Percentiles rank a stretch among this genome's conserved stretches.
These are phyloP conservation scores for Stellera chamaejasme DNA, from an alignment of 345 rosid species.

Conservation along the genomic window DNA sequence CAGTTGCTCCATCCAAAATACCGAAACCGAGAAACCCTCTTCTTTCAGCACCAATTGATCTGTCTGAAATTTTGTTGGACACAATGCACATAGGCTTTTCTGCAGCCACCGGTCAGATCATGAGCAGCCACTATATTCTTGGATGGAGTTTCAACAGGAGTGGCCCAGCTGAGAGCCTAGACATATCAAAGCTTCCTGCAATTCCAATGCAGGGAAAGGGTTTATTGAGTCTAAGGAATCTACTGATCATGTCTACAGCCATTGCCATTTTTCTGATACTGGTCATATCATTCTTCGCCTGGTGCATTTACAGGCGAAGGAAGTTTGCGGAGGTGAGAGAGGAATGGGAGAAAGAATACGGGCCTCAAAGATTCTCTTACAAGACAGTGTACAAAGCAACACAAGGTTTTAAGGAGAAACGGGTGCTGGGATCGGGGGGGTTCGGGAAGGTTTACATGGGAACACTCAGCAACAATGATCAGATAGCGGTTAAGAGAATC, in stretches of 20 bases:
- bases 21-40: conserved; percentile 39
- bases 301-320: conserved; percentile 18
- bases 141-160: conserved; percentile 61
- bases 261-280: conserved; percentile 11
- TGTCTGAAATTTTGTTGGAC: conserved; percentile 30
- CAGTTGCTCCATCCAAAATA: conserved; percentile 32
- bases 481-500: conserved; percentile 43
- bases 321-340: conserved; percentile 33
- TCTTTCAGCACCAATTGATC: conserved; percentile 31
- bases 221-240: not conserved
- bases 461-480: conserved; percentile 5
- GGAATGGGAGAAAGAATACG: conserved; percentile 40
- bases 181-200: conserved; percentile 39
- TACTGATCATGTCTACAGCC: not conserved
- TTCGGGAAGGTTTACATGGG: conserved; percentile 44
- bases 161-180: conserved; percentile 32
- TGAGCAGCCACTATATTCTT: conserved; percentile 31
- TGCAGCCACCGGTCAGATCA: conserved; percentile 32
- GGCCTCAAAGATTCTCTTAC: conserved; percentile 33
- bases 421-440: conserved; percentile 37
- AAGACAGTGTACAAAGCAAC: conserved; percentile 36
- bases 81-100: conserved; percentile 51
- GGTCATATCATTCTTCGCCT: conserved; percentile 11
- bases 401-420: conserved; percentile 30
- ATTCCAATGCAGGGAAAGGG: conserved; percentile 20